These are phyloP conservation scores for Leishmania mexicana DNA, from an alignment of 208 protist species.

Conservation along the genomic window DNA sequence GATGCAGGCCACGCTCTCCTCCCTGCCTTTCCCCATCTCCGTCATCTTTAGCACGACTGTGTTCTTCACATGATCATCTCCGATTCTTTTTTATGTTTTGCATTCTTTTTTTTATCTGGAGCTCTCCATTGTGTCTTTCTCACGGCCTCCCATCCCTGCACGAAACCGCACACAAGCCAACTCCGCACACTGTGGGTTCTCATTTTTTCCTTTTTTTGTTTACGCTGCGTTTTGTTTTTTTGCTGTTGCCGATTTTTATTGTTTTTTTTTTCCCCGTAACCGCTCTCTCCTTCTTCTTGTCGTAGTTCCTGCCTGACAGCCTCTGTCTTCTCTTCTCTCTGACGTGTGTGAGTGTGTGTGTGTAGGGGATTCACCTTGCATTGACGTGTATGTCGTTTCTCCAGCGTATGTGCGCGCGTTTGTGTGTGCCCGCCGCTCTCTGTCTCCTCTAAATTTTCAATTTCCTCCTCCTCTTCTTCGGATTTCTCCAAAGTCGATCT, in stretches of 20 bases:
- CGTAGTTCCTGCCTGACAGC: not conserved
- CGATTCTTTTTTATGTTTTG: not conserved
- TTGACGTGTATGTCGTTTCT: not conserved
- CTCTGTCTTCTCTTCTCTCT: not conserved
- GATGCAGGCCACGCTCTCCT: not conserved
- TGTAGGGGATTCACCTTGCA: not conserved
- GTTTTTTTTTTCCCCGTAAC: not conserved
- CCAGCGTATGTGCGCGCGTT: too few relatives aligned
- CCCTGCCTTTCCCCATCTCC: not conserved
- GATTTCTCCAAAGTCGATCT: conserved; percentile 1
- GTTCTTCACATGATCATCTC: not conserved
- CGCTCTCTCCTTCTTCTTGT: not conserved
- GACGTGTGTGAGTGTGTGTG: not conserved
- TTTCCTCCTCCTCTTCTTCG: not conserved
- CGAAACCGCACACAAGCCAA: not conserved
- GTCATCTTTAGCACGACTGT: not conserved
- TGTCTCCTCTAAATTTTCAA: not conserved
- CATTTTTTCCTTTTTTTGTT: not conserved
- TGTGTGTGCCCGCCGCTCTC: not conserved
- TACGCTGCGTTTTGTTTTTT: not conserved
- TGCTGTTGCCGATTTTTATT: not conserved
- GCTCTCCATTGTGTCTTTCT: not conserved
- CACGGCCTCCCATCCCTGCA: not conserved
- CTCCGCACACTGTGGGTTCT: not conserved
- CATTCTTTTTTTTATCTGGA: not conserved